Percentiles rank a stretch among this genome's conserved stretches.
phyloP scores from a whole-genome alignment of 1,139 yeast genomes.

The Saccharomycopsis crataegensis region DNA sequence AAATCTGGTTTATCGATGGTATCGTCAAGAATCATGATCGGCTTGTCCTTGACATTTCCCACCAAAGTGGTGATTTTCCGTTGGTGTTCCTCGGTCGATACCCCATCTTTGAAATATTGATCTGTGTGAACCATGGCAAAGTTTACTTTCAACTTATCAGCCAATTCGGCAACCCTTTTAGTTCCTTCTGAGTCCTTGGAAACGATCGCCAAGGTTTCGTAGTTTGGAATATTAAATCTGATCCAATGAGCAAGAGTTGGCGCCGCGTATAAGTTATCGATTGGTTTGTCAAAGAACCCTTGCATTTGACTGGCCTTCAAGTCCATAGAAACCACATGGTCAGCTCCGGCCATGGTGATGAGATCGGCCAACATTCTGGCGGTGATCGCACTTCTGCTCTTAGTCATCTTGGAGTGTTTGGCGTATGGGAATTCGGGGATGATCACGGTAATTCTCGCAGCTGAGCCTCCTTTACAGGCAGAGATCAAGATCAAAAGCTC shows the following conservation, averaged over 20 bases:
- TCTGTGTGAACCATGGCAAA: conserved; percentile 87
- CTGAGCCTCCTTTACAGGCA: conserved; percentile 97
- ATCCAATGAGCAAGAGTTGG: conserved; percentile 97
- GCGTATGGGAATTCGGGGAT: conserved; percentile 97
- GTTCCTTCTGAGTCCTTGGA: conserved; percentile 99
- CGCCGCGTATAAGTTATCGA: conserved; percentile 91
- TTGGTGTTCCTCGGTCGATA: conserved; percentile 54
- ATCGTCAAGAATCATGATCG: conserved; percentile 92
- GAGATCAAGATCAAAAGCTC: conserved; percentile 86
- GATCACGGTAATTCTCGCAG: conserved; percentile 93
- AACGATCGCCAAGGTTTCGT: conserved; percentile 81
- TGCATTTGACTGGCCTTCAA: conserved; percentile 98
- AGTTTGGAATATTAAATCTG: conserved; percentile 78
- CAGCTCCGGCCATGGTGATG: conserved; percentile 97
- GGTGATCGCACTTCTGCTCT: conserved; percentile 96
- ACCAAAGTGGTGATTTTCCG: conserved; percentile 93
- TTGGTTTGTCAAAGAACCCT: conserved; percentile 96
- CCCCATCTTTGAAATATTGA: conserved; percentile 51
- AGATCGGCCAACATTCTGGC: conserved; percentile 98
- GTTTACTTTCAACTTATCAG: conserved; percentile 89
- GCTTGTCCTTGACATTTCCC: conserved; percentile 86
- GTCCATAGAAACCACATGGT: conserved; percentile 97
- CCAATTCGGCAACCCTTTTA: conserved; percentile 92
- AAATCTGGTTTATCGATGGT: conserved; percentile 94
- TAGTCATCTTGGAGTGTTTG: conserved; percentile 96